phyloP scores from a whole-genome alignment of 352 stramenopile species.

The Phytophthora colocasiae region DNA sequence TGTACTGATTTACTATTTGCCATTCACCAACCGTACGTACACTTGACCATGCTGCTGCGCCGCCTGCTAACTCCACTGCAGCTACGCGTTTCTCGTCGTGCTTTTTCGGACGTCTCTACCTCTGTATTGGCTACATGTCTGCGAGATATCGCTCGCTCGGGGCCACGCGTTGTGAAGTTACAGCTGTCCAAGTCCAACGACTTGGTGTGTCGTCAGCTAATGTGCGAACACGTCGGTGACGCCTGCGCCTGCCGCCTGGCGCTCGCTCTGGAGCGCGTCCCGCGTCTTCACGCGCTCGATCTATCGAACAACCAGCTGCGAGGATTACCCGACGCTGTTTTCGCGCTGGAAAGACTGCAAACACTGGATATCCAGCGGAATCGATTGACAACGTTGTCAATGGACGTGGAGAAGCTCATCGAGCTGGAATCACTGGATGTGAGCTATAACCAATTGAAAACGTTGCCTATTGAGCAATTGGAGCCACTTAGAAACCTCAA shows the following conservation, averaged over 20 bases:
- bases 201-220: slow-evolving; percentile 91
- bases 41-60: slow-evolving; percentile 15
- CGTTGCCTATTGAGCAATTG: slow-evolving; percentile 51
- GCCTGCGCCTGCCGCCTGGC: slow-evolving; percentile 87
- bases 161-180: slow-evolving; percentile 58
- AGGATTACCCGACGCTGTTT: slow-evolving; percentile 80
- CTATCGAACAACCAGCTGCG: slow-evolving; percentile 81
- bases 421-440: slow-evolving; percentile 72
- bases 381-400: slow-evolving; percentile 56
- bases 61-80: not conserved
- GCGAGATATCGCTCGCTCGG: slow-evolving; percentile 71
- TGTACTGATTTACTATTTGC: too few relatives aligned
- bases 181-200: slow-evolving; percentile 82
- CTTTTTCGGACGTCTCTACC: slow-evolving; percentile 9
- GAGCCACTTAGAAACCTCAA: slow-evolving; percentile 45
- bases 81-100: slow-evolving; percentile 1
- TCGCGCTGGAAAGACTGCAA: slow-evolving; percentile 64
- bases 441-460: slow-evolving; percentile 55
- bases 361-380: slow-evolving; percentile 78
- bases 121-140: slow-evolving; percentile 41
- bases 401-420: slow-evolving; percentile 50
- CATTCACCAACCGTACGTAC: too few relatives aligned
- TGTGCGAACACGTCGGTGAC: slow-evolving; percentile 91
- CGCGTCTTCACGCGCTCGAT: slow-evolving; percentile 71
- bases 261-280: slow-evolving; percentile 77